These are phyloP conservation scores for Fraxinus xanthoxyloides DNA, from an alignment of 305 asterid species.

Conservation along the genomic window DNA sequence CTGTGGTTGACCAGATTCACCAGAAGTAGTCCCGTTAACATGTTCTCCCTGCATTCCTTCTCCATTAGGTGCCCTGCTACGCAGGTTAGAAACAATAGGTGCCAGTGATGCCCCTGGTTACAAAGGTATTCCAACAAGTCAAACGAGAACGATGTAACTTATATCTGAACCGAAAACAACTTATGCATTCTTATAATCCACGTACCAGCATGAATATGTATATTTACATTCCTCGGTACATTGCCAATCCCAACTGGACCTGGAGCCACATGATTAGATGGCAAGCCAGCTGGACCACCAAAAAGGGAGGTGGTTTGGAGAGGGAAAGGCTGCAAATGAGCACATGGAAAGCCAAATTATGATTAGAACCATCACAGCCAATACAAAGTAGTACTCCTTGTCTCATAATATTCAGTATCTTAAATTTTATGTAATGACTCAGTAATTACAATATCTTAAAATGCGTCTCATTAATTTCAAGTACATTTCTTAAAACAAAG, in stretches of 20 bases:
- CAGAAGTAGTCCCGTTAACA: conserved; percentile 34
- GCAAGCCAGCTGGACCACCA: conserved; percentile 45
- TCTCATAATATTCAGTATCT: background rate
- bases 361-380: background rate
- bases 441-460: background rate
- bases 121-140: background rate
- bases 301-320: conserved; percentile 77
- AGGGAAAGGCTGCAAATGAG: conserved; percentile 79
- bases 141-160: background rate
- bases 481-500: background rate
- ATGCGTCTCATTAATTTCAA: background rate
- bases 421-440: background rate
- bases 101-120: conserved; percentile 43
- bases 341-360: background rate
- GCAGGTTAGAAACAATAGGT: conserved; percentile 47
- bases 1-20: conserved; percentile 47
- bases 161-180: conserved; percentile 9
- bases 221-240: conserved; percentile 67
- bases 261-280: conserved; percentile 42
- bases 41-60: conserved; percentile 54
- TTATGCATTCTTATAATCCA: conserved; percentile 6
- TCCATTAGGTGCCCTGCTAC: conserved; percentile 45
- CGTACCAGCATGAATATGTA: conserved; percentile 84
- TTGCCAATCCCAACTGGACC: conserved; percentile 58
- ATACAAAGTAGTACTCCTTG: background rate